Evolutionary conservation across 495 filamentous ascomycete species (phyloP).

Genomic region (Penicillium egyptiacum): DNA sequence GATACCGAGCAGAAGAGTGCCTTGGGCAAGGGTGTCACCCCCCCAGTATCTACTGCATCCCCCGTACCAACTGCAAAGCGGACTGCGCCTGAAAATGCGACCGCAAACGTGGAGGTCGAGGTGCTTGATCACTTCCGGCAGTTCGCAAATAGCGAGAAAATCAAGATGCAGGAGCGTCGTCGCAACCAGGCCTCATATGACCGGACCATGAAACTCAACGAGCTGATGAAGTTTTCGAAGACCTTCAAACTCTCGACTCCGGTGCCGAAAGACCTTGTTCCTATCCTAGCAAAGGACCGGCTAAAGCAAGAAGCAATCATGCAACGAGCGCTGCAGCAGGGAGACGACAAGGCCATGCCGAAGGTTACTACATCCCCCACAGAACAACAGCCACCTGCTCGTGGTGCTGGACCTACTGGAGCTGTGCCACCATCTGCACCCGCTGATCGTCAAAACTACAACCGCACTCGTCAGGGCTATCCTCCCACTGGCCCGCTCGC

Average conservation of each 20-base stretch:
- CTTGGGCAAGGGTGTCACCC: conserved; percentile 22
- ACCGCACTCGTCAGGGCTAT: conserved; percentile 46
- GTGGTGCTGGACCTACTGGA: conserved; percentile 32
- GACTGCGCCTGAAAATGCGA: conserved; percentile 56
- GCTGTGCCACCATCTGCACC: conserved; percentile 34
- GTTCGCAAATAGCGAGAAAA: conserved; percentile 77
- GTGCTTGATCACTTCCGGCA: conserved; percentile 76
- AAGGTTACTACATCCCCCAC: conserved; percentile 32
- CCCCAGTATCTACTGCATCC: conserved; percentile 15
- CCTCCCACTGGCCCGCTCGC: conserved; percentile 49
- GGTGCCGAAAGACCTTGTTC: conserved; percentile 86
- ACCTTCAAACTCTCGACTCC: conserved; percentile 92
- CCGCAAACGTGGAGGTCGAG: conserved; percentile 74
- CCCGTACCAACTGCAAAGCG: conserved; percentile 25
- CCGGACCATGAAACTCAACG: conserved; percentile 85
- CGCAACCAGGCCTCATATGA: conserved; percentile 66
- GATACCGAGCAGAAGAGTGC: conserved; percentile 43
- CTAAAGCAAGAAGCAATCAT: conserved; percentile 90
- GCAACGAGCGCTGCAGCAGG: conserved; percentile 72
- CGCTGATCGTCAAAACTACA: conserved; percentile 46
- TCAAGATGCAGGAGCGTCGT: conserved; percentile 68
- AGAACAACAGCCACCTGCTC: conserved; percentile 42
- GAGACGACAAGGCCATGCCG: conserved; percentile 54
- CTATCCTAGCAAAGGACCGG: conserved; percentile 94
- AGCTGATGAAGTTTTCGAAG: conserved; percentile 90